These are phyloP conservation scores for Monosporascus cannonballus DNA, from an alignment of 2,329 filamentous ascomycete genomes.

Conservation along the genomic window DNA sequence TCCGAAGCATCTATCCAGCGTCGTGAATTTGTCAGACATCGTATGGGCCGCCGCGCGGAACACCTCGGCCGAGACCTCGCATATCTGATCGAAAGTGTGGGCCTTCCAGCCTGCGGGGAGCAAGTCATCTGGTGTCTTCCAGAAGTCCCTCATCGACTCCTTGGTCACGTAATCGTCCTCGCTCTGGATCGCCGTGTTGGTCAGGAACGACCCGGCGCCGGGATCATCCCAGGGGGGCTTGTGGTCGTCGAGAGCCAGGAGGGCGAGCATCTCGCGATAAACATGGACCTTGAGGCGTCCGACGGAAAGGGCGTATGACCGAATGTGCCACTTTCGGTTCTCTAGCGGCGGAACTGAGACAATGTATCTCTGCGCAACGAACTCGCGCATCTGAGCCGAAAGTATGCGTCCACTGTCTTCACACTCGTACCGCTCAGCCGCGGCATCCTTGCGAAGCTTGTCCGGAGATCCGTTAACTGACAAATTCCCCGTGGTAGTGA, in stretches of 20 bases:
- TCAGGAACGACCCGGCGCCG: conserved; percentile 27
- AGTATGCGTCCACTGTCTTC: conserved; percentile 29
- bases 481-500: conserved; percentile 22
- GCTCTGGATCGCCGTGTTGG: conserved; percentile 31
- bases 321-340: conserved; percentile 30
- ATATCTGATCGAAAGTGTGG: conserved; percentile 28
- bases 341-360: conserved; percentile 25
- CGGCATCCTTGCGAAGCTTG: neutral
- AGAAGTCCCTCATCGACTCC: conserved; percentile 31
- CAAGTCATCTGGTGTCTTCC: conserved; percentile 21
- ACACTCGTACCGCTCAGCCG: conserved; percentile 19
- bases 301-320: conserved; percentile 30
- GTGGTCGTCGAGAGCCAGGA: conserved; percentile 29
- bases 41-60: conserved; percentile 29
- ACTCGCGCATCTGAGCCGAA: conserved; percentile 30
- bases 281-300: conserved; percentile 31
- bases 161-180: conserved; percentile 25
- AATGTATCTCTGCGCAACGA: conserved; percentile 33
- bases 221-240: conserved; percentile 31
- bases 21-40: conserved; percentile 33
- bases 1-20: conserved; percentile 31
- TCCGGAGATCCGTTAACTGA: neutral
- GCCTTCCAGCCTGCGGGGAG: conserved; percentile 27
- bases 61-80: conserved; percentile 26
- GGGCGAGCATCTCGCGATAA: conserved; percentile 29